Evolutionary conservation across 192 early-diverging fungal genomes (phyloP), one percentile per base, ranked within the genome.

Genomic region (Backusella australiensis): DNA sequence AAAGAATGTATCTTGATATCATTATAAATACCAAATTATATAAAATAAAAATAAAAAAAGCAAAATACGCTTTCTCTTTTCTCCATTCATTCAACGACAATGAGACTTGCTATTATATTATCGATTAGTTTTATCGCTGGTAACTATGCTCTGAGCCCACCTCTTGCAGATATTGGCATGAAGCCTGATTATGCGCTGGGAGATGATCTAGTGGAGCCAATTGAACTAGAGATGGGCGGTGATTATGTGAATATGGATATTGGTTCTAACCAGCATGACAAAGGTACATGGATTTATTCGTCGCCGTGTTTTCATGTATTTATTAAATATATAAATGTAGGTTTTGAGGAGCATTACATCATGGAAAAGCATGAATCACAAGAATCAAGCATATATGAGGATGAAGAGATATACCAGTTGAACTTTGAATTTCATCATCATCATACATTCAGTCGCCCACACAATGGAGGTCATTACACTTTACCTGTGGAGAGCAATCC

Each of bases 241-340:
- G 56, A 63, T 63, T 63, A 63, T 63, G n/a, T 63, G 23, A 26
- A 63, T 63, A 29, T 63, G 56, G 56, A 63, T 29, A 63, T 26
- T 14, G 8, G 9, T 11, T 63, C 26, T 26, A 63, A 63, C 12
- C 56, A 63, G 8, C 6, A 56, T 21, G n/a, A 56, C 1, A 56
- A 56, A 63, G 56, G 56, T 63, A 63, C 21, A 63, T 26, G 56
- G n/a, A 23, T 44, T 44, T 44, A 19, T 19, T 44, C 38, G 11
- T 39, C 38, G 38, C 38, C 38, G 3, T 39, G 38, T 12, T 12
- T 39, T 39, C 38, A 39, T 39, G 9, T 39, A 39, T 11, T 39
- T 39, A 12, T 11, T 39, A 39, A 39, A 39, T 39, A 39, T 39
- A 39, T 39, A 39, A 39, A 12, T 39, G 38, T 39, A 39, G 38